These are phyloP conservation scores for Macrophomina pseudophaseolina DNA, from an alignment of 2,329 filamentous ascomycete species.

Conservation along the genomic window DNA sequence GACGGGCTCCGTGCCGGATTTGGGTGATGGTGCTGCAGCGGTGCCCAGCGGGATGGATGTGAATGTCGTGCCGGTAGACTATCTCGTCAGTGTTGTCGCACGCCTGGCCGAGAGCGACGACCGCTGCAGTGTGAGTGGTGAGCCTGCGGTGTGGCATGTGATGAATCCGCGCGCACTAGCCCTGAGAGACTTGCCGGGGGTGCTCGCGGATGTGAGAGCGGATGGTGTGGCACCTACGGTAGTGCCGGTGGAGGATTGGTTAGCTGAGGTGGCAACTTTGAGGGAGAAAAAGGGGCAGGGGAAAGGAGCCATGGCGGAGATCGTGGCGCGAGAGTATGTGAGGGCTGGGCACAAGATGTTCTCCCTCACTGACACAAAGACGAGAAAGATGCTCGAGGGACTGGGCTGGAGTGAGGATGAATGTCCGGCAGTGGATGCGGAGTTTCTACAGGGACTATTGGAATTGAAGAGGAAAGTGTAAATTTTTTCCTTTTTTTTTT, in stretches of 20 bases:
- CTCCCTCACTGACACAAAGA: neutral
- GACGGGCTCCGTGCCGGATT: neutral
- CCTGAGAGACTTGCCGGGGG: neutral
- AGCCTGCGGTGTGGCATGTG: neutral
- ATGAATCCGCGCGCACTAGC: neutral
- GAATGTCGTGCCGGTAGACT: neutral
- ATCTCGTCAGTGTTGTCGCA: neutral
- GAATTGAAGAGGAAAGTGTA: constrained; percentile 22
- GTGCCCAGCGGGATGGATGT: neutral
- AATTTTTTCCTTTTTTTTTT: too few relatives aligned
- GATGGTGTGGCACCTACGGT: neutral
- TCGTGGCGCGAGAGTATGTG: constrained; percentile 4
- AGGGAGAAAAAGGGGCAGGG: neutral
- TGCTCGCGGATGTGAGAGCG: neutral
- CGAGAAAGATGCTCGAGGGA: neutral
- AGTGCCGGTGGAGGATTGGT: neutral
- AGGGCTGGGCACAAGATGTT: constrained; percentile 14
- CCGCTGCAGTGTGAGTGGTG: neutral
- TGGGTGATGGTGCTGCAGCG: neutral
- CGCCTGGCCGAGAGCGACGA: neutral
- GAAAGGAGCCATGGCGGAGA: neutral
- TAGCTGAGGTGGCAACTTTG: neutral
- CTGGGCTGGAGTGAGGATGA: neutral
- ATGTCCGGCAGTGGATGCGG: neutral
- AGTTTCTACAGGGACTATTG: constrained; percentile 28